Evolutionary conservation across 2,329 filamentous ascomycete species (phyloP).

Genomic region (Colletotrichum shisoi): DNA sequence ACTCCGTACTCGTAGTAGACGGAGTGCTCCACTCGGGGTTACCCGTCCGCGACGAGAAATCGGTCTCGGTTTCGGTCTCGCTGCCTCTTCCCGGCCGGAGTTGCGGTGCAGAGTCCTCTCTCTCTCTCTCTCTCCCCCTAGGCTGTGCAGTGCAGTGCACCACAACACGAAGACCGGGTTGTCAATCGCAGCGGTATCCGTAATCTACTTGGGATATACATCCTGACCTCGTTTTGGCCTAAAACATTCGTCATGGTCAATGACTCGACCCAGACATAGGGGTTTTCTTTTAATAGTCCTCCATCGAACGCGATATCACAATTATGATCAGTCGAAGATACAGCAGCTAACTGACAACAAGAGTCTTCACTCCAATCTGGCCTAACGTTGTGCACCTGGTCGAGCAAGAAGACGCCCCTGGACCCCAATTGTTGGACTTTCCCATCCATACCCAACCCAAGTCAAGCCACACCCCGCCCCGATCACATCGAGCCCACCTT

Average conservation of each 20-base stretch:
- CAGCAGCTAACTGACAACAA: background rate
- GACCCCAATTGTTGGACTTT: background rate
- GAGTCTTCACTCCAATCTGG: too few relatives aligned
- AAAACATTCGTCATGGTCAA: constrained; percentile 15
- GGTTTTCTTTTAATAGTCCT: constrained; percentile 21
- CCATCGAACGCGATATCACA: background rate
- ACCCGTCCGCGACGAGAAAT: constrained; percentile 4
- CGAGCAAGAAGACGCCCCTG: background rate
- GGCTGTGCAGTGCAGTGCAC: constrained; percentile 23
- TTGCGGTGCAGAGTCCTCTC: constrained; percentile 9
- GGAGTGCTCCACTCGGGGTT: constrained; percentile 19
- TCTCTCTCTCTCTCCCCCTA: too few relatives aligned
- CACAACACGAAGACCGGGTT: constrained; percentile 7
- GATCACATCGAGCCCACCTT: background rate
- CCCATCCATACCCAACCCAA: background rate
- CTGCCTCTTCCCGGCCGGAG: background rate
- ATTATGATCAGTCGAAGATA: background rate
- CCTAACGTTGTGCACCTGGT: background rate
- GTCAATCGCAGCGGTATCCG: constrained; percentile 11
- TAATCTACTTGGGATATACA: constrained; percentile 7
- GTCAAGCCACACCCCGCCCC: background rate
- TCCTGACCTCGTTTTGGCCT: constrained; percentile 25
- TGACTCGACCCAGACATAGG: constrained; percentile 17
- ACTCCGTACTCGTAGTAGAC: too few relatives aligned
- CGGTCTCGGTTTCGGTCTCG: constrained; percentile 35